Evolutionary conservation across 2,329 filamentous ascomycete species (phyloP), one percentile per base, ranked within the genome.

Genomic region (Colletotrichum gigasporum): DNA sequence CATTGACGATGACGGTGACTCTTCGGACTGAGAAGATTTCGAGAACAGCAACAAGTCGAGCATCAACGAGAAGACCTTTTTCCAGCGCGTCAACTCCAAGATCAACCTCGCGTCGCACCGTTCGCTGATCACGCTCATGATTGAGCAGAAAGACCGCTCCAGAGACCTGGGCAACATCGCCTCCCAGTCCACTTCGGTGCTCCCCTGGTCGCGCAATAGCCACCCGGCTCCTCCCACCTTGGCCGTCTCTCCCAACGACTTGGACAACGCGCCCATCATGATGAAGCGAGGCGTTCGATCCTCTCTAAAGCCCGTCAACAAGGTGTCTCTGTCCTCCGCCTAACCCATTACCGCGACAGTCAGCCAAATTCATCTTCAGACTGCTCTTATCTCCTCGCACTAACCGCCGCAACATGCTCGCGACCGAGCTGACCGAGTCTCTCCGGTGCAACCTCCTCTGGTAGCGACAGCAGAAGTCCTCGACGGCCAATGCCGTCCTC

Each of bases 391-490:
- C 96, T 5, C 96, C 96, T 4, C 89, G 94, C 62, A 97, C 95
- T 0, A 97, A 94, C 0, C 88, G 96, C 53, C 88, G 94, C 65
- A 96, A 97, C 78, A 99, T 99, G 96, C 86, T 99, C 60, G 91
- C 93, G 8, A 96, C 93, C 0, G 96, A 99, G 80, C 83, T 99
- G 57, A 97, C 95, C 2, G 94, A 97, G 75, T 97, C 93, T 20
- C 88, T 99, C 3, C 89, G 96, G 20, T 91, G 94, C 70, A 92
- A 97, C 71, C 89, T 99, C 14, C 86, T 98, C 14, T 97, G 93
- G 92, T 96, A 99, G 77, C 91, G 96, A 54, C 93, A 97, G 74
- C 95, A 98, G 74, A 97, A 96, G 85, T 93, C 93, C 63, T 91
- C 92, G 32, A 95, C 93, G 7, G 92, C 90, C 71, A 94, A 95